These are phyloP conservation scores for Microdochium trichocladiopsis DNA, from an alignment of 2,329 filamentous ascomycete genomes.

Conservation along the genomic window DNA sequence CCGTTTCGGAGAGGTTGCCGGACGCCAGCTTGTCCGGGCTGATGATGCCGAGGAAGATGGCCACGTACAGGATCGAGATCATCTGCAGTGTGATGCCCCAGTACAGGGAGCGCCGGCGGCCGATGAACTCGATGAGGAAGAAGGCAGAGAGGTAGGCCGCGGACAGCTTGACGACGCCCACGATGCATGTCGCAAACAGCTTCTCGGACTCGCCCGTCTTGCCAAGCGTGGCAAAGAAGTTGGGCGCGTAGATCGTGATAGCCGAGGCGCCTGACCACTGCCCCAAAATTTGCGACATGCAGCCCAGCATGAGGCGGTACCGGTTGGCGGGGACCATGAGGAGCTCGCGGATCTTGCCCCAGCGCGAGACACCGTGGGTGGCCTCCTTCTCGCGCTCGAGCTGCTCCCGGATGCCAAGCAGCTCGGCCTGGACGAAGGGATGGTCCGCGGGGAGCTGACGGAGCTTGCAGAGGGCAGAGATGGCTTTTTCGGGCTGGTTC, in stretches of 20 bases:
- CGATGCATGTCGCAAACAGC: slow-evolving; percentile 48
- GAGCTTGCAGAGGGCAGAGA: slow-evolving; percentile 4
- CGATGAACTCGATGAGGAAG: slow-evolving; percentile 52
- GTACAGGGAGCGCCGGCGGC: slow-evolving; percentile 39
- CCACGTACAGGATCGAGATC: slow-evolving; percentile 29
- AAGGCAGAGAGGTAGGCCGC: slow-evolving; percentile 45
- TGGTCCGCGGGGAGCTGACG: slow-evolving; percentile 19
- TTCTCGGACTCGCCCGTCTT: slow-evolving; percentile 45
- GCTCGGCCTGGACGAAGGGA: slow-evolving; percentile 19
- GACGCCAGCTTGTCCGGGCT: slow-evolving; percentile 37
- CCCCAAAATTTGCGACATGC: slow-evolving; percentile 33
- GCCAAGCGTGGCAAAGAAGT: slow-evolving; percentile 48
- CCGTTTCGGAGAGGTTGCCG: slow-evolving; percentile 10
- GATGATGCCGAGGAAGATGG: slow-evolving; percentile 31
- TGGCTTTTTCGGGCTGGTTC: slow-evolving; percentile 4
- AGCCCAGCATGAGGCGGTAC: slow-evolving; percentile 35
- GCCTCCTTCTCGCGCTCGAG: slow-evolving; percentile 40
- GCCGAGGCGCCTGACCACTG: slow-evolving; percentile 33
- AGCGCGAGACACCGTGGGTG: slow-evolving; percentile 33
- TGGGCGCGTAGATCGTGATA: slow-evolving; percentile 50
- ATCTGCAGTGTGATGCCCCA: slow-evolving; percentile 28
- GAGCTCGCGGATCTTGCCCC: slow-evolving; percentile 34
- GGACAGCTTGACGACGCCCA: slow-evolving; percentile 48
- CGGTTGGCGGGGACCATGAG: slow-evolving; percentile 31
- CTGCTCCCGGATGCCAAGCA: slow-evolving; percentile 16